phyloP scores from a whole-genome alignment of 83 land plant species.

The Thuja plicata region DNA sequence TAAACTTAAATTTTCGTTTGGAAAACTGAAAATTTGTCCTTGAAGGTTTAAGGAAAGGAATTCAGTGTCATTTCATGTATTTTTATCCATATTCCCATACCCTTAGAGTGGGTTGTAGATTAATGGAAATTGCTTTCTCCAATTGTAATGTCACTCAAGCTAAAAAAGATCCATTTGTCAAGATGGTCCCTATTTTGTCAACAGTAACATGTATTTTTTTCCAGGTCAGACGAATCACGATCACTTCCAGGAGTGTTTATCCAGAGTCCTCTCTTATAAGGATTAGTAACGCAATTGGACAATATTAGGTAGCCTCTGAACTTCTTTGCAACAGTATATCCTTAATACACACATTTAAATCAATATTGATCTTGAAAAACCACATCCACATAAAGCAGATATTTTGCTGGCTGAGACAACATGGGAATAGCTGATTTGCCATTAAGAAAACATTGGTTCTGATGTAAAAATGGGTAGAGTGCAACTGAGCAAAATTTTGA shows the following conservation, averaged over 20 bases:
- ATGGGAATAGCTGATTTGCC: neutral
- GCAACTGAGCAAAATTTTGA: neutral
- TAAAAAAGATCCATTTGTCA: neutral
- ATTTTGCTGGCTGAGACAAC: neutral
- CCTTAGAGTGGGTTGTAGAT: neutral
- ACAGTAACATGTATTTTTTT: neutral
- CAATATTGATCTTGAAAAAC: neutral
- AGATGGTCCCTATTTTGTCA: neutral
- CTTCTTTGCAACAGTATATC: neutral
- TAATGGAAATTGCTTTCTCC: neutral
- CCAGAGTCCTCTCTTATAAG: neutral
- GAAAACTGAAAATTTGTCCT: neutral
- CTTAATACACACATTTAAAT: neutral
- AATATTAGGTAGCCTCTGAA: neutral
- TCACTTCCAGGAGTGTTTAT: neutral
- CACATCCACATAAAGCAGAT: neutral
- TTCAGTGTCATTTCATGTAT: neutral
- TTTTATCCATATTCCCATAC: neutral
- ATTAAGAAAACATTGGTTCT: neutral
- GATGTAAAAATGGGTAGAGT: neutral
- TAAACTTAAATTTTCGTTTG: neutral
- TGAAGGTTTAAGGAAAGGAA: neutral
- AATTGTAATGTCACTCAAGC: neutral
- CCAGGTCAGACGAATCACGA: neutral
- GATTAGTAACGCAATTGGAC: too few species aligned